Base-by-base conservation (phyloP, 352 stramenopile species). In the Saprolegnia diclina region DNA sequence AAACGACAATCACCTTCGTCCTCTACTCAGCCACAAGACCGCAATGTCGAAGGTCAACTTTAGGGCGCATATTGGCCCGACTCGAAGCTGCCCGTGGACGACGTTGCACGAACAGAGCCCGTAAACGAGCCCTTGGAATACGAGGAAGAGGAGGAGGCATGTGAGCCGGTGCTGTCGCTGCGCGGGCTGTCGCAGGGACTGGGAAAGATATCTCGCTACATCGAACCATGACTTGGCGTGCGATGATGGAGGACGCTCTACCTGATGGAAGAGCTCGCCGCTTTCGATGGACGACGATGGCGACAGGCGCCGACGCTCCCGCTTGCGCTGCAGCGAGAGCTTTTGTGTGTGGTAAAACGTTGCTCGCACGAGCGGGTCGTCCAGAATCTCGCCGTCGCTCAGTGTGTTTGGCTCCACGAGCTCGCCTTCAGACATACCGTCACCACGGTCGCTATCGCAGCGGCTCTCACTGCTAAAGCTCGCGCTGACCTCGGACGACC, bases 341-440 rank as follows among this genome's bases (percentile, higher is more conserved):
- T 42, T 54, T 29, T 69, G 63, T 6, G 50, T 35, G 26, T 69
- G 63, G 32, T 69, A 69, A 26, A 62, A 69, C 5, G 40, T 45
- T 11, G 18, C 9, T 9, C 46, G 63, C 32, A 45, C 24, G 3
- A 48, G 13, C n/a, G 63, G 53, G 10, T 45, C 45, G 57, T 42
- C 63, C 5, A 46, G 26, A 4, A 69, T 40, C 29, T 69, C 63
- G 32, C 63, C 63, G 40, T 69, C 63, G 53, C 63, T 69, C 26
- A 63, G n/a, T 6, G 44, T 42, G 38, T 69, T 24, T 18, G 46
- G 42, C 16, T 69, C 22, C 35, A 53, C 9, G 14, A 69, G 14
- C 37, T 69, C 63, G 35, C 63, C 63, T 61, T 69, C 63, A 4
- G 63, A 69, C 19, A 69, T 11, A 11, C 46, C 9, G 32, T 69